phyloP scores from a whole-genome alignment of 1,284 basidiomycete genomes.

The Sporisorium reilianum region DNA sequence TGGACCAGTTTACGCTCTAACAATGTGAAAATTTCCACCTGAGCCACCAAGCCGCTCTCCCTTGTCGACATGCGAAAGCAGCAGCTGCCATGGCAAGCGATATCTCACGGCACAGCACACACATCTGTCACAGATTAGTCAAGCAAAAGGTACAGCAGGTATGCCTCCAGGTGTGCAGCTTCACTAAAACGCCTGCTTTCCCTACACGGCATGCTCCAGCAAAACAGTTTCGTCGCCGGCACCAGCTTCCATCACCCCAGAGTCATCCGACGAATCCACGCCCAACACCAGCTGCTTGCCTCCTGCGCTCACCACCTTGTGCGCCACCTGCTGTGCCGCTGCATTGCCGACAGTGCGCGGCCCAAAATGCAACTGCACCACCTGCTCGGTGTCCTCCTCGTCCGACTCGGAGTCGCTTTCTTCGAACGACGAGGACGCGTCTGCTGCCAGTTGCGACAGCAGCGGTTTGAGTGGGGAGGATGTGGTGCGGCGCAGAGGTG shows the following conservation, averaged over 20 bases:
- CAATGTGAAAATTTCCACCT: not conserved
- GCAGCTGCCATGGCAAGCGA: not conserved
- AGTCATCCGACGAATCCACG: slow-evolving; percentile 18
- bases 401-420: slow-evolving; percentile 20
- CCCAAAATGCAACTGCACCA: slow-evolving; percentile 21
- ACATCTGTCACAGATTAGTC: not conserved
- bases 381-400: slow-evolving; percentile 13
- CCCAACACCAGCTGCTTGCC: slow-evolving; percentile 28
- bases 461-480: not conserved
- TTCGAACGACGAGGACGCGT: slow-evolving; percentile 18
- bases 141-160: no score
- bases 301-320: not conserved
- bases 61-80: not conserved
- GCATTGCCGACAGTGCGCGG: not conserved
- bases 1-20: not conserved
- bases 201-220: slow-evolving; percentile 6
- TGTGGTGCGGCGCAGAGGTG: slow-evolving; percentile 16
- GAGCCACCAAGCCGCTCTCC: not conserved
- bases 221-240: slow-evolving; percentile 32
- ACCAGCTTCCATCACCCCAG: slow-evolving; percentile 6
- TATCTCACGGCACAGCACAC: not conserved
- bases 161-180: not conserved
- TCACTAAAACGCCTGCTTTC: not conserved
- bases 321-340: not conserved
- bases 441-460: not conserved